Conservation (phyloP, 306 rosid species). For the Hippophae rhamnoides region DNA sequence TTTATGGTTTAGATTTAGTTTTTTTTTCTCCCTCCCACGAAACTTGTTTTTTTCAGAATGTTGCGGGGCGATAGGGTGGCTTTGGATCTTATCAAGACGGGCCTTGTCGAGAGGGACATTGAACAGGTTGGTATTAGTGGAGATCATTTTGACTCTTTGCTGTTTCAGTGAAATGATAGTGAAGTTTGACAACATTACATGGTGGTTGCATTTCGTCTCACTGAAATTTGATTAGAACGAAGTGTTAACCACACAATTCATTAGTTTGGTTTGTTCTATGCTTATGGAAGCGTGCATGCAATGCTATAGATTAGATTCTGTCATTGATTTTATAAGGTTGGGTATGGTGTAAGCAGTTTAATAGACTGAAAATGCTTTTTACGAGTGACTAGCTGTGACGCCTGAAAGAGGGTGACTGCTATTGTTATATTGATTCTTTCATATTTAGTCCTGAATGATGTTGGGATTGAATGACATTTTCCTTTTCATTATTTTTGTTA, state of each 20-base stretch:
- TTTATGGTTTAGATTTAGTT: slow-evolving; percentile 42
- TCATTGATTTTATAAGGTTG: background rate
- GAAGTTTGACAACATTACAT: slow-evolving; percentile 11
- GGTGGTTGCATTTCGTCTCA: background rate
- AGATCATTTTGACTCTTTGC: slow-evolving; percentile 13
- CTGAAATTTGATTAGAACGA: background rate
- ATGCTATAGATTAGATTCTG: background rate
- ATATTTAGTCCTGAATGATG: background rate
- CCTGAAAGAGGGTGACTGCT: slow-evolving; percentile 2
- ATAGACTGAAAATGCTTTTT: background rate
- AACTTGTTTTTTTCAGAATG: slow-evolving; percentile 25
- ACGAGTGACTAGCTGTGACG: slow-evolving; percentile 4
- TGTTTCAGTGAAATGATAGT: slow-evolving; percentile 6
- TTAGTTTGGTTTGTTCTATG: slow-evolving; percentile 1
- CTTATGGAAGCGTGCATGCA: background rate
- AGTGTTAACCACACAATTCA: background rate
- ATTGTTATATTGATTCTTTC: background rate
- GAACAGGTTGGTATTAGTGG: slow-evolving; percentile 81
- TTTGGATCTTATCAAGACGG: slow-evolving; percentile 86
- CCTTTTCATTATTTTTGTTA: background rate
- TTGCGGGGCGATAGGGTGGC: slow-evolving; percentile 67
- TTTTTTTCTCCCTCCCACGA: slow-evolving; percentile 16
- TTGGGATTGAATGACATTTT: slow-evolving; percentile 4
- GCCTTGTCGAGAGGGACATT: slow-evolving; percentile 76
- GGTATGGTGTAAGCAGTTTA: background rate